Evolutionary conservation across 768 basidiomycete genomes (phyloP).

Genomic region (Suillus placidus): DNA sequence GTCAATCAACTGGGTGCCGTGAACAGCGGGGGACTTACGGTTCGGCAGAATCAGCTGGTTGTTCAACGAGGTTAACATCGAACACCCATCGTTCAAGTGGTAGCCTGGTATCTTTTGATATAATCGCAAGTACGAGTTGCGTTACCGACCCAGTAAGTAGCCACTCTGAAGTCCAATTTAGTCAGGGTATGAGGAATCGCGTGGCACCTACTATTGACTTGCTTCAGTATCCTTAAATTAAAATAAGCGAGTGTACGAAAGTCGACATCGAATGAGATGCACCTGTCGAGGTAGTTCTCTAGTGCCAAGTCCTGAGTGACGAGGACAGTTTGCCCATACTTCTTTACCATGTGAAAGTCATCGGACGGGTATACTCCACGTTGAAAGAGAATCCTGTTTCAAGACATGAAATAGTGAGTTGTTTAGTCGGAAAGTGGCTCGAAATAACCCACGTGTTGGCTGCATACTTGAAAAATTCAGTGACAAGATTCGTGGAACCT

Average conservation of each 20-base stretch:
- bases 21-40: constrained; percentile 43
- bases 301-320: constrained; percentile 92
- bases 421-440: neutral
- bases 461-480: constrained; percentile 99
- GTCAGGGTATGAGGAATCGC: constrained; percentile 1
- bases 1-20: constrained; percentile 8
- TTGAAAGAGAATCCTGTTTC: constrained; percentile 87
- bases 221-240: constrained; percentile 74
- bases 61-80: constrained; percentile 85
- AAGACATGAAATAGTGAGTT: neutral
- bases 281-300: constrained; percentile 92
- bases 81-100: constrained; percentile 99
- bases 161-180: constrained; percentile 67
- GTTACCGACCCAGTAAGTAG: constrained; percentile 90
- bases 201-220: constrained; percentile 79
- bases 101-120: constrained; percentile 89
- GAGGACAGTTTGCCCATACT: constrained; percentile 94
- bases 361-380: constrained; percentile 96
- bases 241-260: constrained; percentile 11
- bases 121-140: constrained; percentile 93
- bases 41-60: constrained; percentile 50
- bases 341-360: constrained; percentile 99
- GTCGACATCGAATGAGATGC: constrained; percentile 11
- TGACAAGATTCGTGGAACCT: constrained; percentile 90
- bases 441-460: constrained; percentile 81